Conservation (phyloP, 2,329 filamentous ascomycete genomes). For the Diaporthe velutina region DNA sequence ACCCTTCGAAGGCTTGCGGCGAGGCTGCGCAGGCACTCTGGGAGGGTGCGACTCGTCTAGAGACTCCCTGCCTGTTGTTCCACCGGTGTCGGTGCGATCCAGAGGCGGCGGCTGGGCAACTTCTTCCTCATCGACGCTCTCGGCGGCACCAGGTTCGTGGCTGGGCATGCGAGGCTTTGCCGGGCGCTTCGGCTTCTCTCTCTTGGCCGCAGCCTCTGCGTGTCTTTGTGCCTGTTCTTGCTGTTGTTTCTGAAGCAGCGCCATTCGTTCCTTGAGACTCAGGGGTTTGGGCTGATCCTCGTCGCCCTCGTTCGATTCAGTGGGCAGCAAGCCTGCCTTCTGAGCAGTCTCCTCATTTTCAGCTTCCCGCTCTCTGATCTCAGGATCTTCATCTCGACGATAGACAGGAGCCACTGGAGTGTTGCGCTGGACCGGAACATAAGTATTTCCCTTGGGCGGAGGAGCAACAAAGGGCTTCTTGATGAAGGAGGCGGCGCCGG, state of each 20-base stretch:
- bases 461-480: constrained; percentile 98
- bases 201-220: constrained; percentile 82
- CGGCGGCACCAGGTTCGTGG: constrained; percentile 51
- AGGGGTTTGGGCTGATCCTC: constrained; percentile 92
- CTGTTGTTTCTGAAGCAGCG: constrained; percentile 93
- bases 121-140: constrained; percentile 49
- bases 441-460: constrained; percentile 92
- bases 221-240: constrained; percentile 88
- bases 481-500: constrained; percentile 78
- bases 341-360: constrained; percentile 77
- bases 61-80: constrained; percentile 62
- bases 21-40: constrained; percentile 57
- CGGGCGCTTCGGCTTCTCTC: constrained; percentile 86
- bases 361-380: constrained; percentile 73
- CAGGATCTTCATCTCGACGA: constrained; percentile 87
- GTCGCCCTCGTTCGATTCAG: constrained; percentile 62
- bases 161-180: constrained; percentile 72
- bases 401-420: constrained; percentile 81
- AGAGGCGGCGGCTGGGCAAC: constrained; percentile 51
- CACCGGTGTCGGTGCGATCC: constrained; percentile 63
- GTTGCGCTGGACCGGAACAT: constrained; percentile 82
- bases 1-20: constrained; percentile 63
- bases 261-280: constrained; percentile 95
- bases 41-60: constrained; percentile 61
- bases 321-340: constrained; percentile 71